Base-by-base conservation (phyloP, 2,329 filamentous ascomycete genomes). In the Rutstroemia sp. region DNA sequence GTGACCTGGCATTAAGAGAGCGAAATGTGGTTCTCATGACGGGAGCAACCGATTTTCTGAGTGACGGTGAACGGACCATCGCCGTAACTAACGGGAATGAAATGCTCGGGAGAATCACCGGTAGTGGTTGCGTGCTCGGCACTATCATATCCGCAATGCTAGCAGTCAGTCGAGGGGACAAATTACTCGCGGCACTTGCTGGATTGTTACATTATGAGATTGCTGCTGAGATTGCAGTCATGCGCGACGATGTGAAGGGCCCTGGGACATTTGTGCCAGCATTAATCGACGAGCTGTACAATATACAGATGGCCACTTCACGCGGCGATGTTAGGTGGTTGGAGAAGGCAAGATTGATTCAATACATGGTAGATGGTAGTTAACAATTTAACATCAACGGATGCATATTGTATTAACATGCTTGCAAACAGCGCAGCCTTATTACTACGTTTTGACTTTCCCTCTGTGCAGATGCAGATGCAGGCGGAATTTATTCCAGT, bases 211-310 rank as follows among this genome's bases (percentile, higher is more conserved):
- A 90, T 69, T 96, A 87, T 68, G 91, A 94, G 69, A 80, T 88
- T 61, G 85, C 85, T 1, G 71, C 71, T 23, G 70, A 72, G 56
- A 73, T 82, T 21, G 82, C 83, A 1, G 88, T 89, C 0, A 86
- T 92, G 73, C 72, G 82, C 52, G 70, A 73, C 0, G 78, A 84
- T 60, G 89, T 94, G 3, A 77, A 76, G 57, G 92, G 92, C 0
- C 91, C 92, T 0, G 92, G 92, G 0, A 89, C 84, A 0, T 96
- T 96, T 74, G 84, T 95, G 12, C 87, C 90, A 0, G 86, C 86
- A 0, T 92, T 96, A 66, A 73, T 96, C 44, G 92, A 97, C 64
- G 87, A 82, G 71, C 65, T 86, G 60, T 78, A 77, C 63, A 68
- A 69, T 23, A 65, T 83, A 17, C 71, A 81, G 54, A 73, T 73